These are phyloP conservation scores for Metschnikowia lachancei DNA, from an alignment of 805 yeast species.

Conservation along the genomic window DNA sequence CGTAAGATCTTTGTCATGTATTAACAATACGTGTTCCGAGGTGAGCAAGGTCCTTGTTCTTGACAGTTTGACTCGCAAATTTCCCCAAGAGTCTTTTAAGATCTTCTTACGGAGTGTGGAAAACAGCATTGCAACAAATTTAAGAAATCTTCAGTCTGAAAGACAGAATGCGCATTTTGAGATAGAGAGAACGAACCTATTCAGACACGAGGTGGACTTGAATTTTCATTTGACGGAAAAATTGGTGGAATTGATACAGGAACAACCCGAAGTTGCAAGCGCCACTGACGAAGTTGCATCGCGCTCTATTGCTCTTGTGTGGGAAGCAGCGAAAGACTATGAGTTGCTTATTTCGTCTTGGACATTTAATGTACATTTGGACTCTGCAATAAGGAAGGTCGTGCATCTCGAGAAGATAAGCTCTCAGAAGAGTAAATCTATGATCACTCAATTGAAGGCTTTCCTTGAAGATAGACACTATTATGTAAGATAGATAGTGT, in stretches of 20 bases:
- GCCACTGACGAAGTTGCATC: not conserved
- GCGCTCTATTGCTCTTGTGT: not conserved
- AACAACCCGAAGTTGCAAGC: not conserved
- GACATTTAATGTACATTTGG: conserved; percentile 17
- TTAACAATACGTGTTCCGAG: not conserved
- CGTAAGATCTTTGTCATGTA: conserved; percentile 9
- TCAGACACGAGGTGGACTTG: conserved; percentile 13
- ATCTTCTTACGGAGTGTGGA: not conserved
- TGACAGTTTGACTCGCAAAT: not conserved
- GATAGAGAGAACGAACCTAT: conserved; percentile 16
- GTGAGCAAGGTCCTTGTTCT: conserved; percentile 2
- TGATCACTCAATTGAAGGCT: not conserved
- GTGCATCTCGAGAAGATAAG: conserved; percentile 1
- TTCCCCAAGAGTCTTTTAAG: not conserved
- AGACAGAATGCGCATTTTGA: conserved; percentile 9
- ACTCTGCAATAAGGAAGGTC: conserved; percentile 17
- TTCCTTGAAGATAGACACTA: conserved; percentile 2
- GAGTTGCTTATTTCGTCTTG: conserved; percentile 8
- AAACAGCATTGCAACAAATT: conserved; percentile 6
- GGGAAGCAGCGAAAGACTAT: not conserved
- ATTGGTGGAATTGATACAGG: not conserved
- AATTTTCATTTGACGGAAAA: not conserved
- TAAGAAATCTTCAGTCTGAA: conserved; percentile 8
- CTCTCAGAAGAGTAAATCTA: not conserved
- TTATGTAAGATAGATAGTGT: too few relatives aligned